Conservation (phyloP, 305 asterid genomes). For the Salvia sclarea region DNA sequence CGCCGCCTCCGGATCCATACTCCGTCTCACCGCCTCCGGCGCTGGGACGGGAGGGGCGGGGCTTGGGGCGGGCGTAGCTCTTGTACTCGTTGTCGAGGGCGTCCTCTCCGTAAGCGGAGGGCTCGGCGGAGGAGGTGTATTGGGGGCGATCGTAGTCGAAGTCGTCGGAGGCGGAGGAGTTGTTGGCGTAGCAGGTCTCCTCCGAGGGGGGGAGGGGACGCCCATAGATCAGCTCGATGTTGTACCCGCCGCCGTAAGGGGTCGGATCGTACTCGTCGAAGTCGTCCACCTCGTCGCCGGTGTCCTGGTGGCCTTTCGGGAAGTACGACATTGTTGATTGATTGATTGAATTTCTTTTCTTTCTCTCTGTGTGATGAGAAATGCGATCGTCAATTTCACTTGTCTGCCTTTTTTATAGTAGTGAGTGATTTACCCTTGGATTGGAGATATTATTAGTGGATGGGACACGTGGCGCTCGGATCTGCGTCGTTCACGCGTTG, state of each 20-base stretch:
- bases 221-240: conserved; percentile 64
- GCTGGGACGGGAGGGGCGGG: conserved; percentile 51
- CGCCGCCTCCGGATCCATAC: conserved; percentile 31
- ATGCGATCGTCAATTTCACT: background rate
- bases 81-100: conserved; percentile 78
- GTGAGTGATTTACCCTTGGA: conserved; percentile 9
- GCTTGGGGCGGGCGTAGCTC: conserved; percentile 69
- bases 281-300: conserved; percentile 58
- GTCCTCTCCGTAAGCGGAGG: conserved; percentile 74
- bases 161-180: conserved; percentile 54
- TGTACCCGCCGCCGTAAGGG: conserved; percentile 88
- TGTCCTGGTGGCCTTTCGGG: conserved; percentile 60
- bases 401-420: background rate
- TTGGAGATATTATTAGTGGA: background rate
- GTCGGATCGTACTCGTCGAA: conserved; percentile 82
- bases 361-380: background rate
- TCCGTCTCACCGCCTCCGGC: conserved; percentile 29
- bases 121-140: conserved; percentile 67
- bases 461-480: conserved; percentile 24
- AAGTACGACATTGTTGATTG: conserved; percentile 64
- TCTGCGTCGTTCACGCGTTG: background rate
- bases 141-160: conserved; percentile 87
- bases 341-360: too few relatives aligned
- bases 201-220: conserved; percentile 73
- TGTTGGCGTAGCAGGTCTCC: conserved; percentile 68